Evolutionary conservation across 164 flowering plant species (phyloP), one percentile per base, ranked within the genome.

Genomic region (Kalanchoe fedtschenkoi): DNA sequence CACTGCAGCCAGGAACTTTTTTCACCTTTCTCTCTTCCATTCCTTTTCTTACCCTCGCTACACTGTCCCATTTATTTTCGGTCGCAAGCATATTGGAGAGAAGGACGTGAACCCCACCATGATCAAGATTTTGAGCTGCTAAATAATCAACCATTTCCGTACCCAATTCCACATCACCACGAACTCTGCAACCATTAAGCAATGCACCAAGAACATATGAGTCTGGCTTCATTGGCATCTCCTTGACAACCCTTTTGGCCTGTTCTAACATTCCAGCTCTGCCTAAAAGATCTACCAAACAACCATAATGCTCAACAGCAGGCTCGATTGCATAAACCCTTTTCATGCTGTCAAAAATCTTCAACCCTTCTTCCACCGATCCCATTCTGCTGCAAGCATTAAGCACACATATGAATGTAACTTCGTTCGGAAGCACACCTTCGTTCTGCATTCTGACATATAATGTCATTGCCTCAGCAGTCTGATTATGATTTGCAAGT

Each of bases 311-410:
- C 59, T 74, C 76, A 47, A 74, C 61, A 60, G 67, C 68, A 1
- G 74, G 71, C 56, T 68, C 66, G 22, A 77, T 22, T 54, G 71
- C 67, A 62, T 74, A 70, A 47, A 65, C 63, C 53, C 72, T 62
- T 37, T 62, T 65, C 74, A 77, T 74, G 21, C 58, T 51, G 5
- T 54, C 34, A 51, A 77, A 74, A 44, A 68, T 72, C 38, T 47
- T 26, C 47, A 68, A 68, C 21, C 81, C 81, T 41, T 77, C 72
- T 11, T 68, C 30, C 34, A 74, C 74, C 19, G 72, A 71, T 28
- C 78, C 81, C 34, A 75, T 72, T 64, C 75, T 75, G 58, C 74
- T 70, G 47, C 81, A 77, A n/a, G 78, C 81, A 64, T 69, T 72
- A 19, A 77, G 38, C 59, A 77, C 67, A 61, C 71, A 77, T 39